Base-by-base conservation (phyloP, 306 rosid genomes). In the Casuarina glauca region DNA sequence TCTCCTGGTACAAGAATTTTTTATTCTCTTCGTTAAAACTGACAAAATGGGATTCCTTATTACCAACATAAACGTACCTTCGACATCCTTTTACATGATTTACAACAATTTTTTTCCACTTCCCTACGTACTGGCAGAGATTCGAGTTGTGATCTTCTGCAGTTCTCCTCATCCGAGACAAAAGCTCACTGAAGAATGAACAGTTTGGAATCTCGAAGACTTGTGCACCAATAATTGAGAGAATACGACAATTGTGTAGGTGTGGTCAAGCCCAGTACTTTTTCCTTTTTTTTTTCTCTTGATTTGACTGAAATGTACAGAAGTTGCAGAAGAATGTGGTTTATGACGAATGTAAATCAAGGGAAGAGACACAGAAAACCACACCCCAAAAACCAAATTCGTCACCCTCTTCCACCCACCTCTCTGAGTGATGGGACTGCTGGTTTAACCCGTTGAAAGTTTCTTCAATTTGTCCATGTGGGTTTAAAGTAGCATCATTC, bases 401-500 rank as follows among this genome's bases (percentile, higher is more conserved):
- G 0, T 52, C 58, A 12, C 16, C 13, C 44, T 62, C n/a, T 62
- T 8, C 36, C 43, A 19, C 13, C 26, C 11, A 7, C 38, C 41
- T 1, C 45, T 39, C 20, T 16, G 8, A 38, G 20, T 64, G 32
- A 39, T 3, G 26, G 48, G 70, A 64, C 12, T 64, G 48, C 46
- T 64, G 39, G 49, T 45, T 41, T 16, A 64, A 44, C 45, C 41
- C 41, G 41, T 4, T 7, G 32, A 64, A 16, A 39, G 13, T 64
- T 64, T 39, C 26, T 16, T 16, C 48, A 15, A 64, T 64, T 13
- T 57, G 20, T 10, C 32, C 36, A 64, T 64, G 72, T 52, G 73
- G 19, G 11, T 71, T 71, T 38, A 75, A 76, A 50, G 57, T 16
- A 63, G 77, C 53, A 79, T 79, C 68, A 73, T 79, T 72, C 19